Evolutionary conservation across 495 filamentous ascomycete species (phyloP), one percentile per base, ranked within the genome.

Genomic region (Penicillium goetzii): DNA sequence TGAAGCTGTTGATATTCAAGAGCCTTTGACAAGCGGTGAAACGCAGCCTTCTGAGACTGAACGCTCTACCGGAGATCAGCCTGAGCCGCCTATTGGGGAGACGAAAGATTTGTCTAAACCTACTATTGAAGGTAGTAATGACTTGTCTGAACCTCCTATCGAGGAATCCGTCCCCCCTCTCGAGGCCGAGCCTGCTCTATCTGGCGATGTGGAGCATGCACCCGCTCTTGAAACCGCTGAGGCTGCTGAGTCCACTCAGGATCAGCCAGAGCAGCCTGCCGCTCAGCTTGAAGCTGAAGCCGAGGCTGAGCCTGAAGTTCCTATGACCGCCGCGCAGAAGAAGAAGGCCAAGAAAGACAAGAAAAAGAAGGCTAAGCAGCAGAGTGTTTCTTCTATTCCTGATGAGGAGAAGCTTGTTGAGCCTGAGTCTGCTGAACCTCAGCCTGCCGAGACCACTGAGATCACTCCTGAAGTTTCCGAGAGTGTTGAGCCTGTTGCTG

Each of bases 301-400:
- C 23, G 47, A 32, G 0, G 50, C 50, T 12, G 50, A 53, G 36
- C 26, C 72, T 21, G 74, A 79, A 32, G 33, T 66, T 3, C 49
- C 63, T 21, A 45, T 68, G 58, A 69, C 59, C 19, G n/a, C 68
- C 21, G 64, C 73, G 34, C 62, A 74, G 32, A 76, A 76, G 64
- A 78, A 75, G 60, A 75, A 77, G 56, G 77, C 73, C 19, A 77
- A 76, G 59, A 80, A 80, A 62, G 76, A 76, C 47, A 79, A 72
- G 61, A 71, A 68, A 38, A 76, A 76, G 73, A 71, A 68, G 66
- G 43, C 60, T 19, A 66, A 64, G 56, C 62, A 69, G 33, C 38
- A 69, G 41, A 67, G 57, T 51, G 57, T 66, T 21, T 57, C 61
- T 47, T 66, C 65, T 12, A 25, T 66, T 41, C 21, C 65, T 33